Evolutionary conservation across 2,329 filamentous ascomycete genomes (phyloP).

Genomic region (Botryotinia narcissicola): DNA sequence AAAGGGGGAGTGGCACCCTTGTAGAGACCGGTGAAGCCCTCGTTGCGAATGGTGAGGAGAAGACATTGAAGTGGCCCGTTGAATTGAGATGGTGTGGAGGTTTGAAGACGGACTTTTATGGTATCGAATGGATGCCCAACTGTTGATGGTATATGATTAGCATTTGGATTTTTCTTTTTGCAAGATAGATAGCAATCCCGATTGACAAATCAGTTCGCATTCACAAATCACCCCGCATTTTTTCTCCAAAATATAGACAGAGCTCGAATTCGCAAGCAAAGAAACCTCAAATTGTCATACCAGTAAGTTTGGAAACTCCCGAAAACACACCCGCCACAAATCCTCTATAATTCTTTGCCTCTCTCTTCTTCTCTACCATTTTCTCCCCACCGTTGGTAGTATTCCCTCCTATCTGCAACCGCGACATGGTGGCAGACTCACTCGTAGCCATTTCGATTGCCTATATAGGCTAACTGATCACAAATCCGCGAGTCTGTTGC

Average conservation of each 20-base stretch:
- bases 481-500: background rate
- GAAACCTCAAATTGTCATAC: slow-evolving; percentile 44
- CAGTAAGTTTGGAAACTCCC: slow-evolving; percentile 83
- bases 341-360: slow-evolving; percentile 70
- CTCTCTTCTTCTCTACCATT: slow-evolving; percentile 33
- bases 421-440: background rate
- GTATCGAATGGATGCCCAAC: slow-evolving; percentile 84
- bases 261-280: background rate
- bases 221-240: background rate
- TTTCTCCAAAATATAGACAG: background rate
- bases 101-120: slow-evolving; percentile 93
- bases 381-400: background rate
- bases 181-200: background rate
- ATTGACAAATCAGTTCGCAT: background rate
- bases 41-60: slow-evolving; percentile 77
- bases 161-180: background rate
- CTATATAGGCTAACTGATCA: background rate
- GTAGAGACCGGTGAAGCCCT: slow-evolving; percentile 83
- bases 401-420: slow-evolving; percentile 3
- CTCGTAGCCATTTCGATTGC: slow-evolving; percentile 2
- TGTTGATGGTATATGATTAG: slow-evolving; percentile 22
- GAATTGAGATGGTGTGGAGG: slow-evolving; percentile 74
- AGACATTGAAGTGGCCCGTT: slow-evolving; percentile 83
- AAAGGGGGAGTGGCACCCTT: slow-evolving; percentile 91
- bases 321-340: slow-evolving; percentile 97